Base-by-base conservation (phyloP, 768 basidiomycete species). In the Agrocybe pediades region DNA sequence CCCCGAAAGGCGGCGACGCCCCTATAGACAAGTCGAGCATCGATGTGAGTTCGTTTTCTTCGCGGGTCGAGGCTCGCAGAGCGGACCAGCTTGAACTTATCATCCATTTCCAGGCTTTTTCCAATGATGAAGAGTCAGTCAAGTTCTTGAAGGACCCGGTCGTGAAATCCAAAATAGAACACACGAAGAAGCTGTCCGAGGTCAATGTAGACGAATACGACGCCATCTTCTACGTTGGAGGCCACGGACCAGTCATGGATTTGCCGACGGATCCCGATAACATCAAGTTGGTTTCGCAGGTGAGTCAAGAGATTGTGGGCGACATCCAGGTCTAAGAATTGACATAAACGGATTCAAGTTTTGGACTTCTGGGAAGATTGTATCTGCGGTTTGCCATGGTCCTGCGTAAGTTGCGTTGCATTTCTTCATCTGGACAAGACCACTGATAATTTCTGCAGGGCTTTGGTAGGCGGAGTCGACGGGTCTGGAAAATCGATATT, bases 381-480 rank as follows among this genome's bases (percentile, higher is more conserved):
- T 83, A 6, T 61, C 84, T 3, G 88, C 88, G 2, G 89, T 93
- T 21, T 92, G 91, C 74, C 91, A 92, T 70, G 91, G 90, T 15
- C 82, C 90, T 47, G 87, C 82, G 79, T 87, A 59, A 65, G 82
- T 74, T 36, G n/a, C 11, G 11, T 36, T 36, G 4, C 11, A 36
- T 36, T 13, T 3, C 33, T 3, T 4, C 3, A 15, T 5, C 11
- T 13, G 33, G 13, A 4, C 33, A 5, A 6, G 33, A 15, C 11
- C 13, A 36, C n/a, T 13, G 33, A 36, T 4, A 36, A 8, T 23
- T 9, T 41, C 23, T 13, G 11, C 11, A 80, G 83, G 16, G 87
- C 86, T 1, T 74, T 91, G 20, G 80, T 85, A n/a, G 74, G 73
- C 19, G 85, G 69, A 1, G 79, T 75, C 8, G 83, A 84, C 58